Percentiles rank a stretch among this genome's conserved stretches.
These are phyloP conservation scores for Lindgomyces ingoldianus DNA, from an alignment of 495 filamentous ascomycete species.

Conservation along the genomic window DNA sequence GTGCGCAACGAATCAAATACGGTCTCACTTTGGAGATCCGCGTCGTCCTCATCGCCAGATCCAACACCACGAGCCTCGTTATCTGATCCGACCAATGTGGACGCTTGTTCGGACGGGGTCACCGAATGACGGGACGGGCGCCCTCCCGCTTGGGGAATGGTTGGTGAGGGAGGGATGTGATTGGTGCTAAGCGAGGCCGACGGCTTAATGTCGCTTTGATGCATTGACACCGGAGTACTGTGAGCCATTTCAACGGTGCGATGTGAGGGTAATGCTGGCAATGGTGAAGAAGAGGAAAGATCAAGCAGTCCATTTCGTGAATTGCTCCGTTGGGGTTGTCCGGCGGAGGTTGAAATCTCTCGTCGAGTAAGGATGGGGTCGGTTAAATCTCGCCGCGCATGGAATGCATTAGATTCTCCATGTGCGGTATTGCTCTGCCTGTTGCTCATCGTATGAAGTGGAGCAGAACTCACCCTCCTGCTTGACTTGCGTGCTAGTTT, in stretches of 20 bases:
- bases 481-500: conserved; percentile 37
- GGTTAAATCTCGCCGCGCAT: conserved; percentile 43
- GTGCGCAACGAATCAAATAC: conserved; percentile 91
- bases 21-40: conserved; percentile 83
- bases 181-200: conserved; percentile 10
- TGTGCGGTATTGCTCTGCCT: conserved; percentile 31
- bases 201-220: conserved; percentile 21
- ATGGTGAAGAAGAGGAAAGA: conserved; percentile 16
- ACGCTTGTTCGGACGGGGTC: conserved; percentile 69
- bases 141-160: conserved; percentile 37
- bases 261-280: conserved; percentile 16
- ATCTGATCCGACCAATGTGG: conserved; percentile 82
- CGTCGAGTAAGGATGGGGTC: conserved; percentile 35
- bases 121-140: conserved; percentile 41
- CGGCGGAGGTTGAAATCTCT: conserved; percentile 37
- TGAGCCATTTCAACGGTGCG: conserved; percentile 7
- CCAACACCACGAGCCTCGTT: conserved; percentile 70
- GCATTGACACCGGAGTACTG: conserved; percentile 20
- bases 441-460: conserved; percentile 39
- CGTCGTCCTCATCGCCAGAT: conserved; percentile 82
- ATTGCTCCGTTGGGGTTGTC: conserved; percentile 1
- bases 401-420: conserved; percentile 33
- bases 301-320: conserved; percentile 10
- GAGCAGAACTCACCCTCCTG: conserved; percentile 39
- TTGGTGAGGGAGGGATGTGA: conserved; percentile 41